Evolutionary conservation across 148 eudicot species (phyloP), one percentile per base, ranked within the genome.

Genomic region (Vaccinium myrtillus): DNA sequence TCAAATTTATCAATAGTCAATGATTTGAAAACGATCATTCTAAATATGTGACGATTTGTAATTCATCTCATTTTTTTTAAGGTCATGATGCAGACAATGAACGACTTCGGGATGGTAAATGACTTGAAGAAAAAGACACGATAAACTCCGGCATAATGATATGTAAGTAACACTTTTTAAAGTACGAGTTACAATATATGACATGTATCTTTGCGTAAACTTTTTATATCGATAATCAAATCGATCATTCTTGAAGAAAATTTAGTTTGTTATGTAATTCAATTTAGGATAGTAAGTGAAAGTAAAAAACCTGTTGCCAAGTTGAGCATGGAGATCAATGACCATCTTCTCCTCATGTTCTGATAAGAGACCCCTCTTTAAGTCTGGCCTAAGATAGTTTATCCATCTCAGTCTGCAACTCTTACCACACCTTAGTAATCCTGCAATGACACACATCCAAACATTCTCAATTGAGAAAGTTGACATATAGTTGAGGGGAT

Each of bases 321-420:
- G 93, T 84, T 91, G 88, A 77, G 90, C 87, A 89, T 91, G 93
- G 51, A 91, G 90, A 85, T 91, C 93, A 85, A 91, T 91, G 39
- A 91, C 93, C 86, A 89, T 78, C 46, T 89, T 87, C 86, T 91
- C 93, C 82, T 91, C 93, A 59, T 55, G 30, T 54, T 91, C 93
- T 13, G 93, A 89, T 81, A 91, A 81, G 14, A 91, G 84, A 18
- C 93, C 93, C 19, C 93, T 86, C 78, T 91, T 91, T 43, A 91
- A 82, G 79, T 91, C 93, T 61, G 93, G 93, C 73, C 93, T 88
- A 2, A 91, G 89, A 77, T 91, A 91, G 18, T 91, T 91, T 48
- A 88, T 91, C 93, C 93, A 91, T 80, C 93, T 91, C 83, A 91
- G 70, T 59, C 93, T 89, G 85, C 93, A 91, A 81, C 93, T 91